These are phyloP conservation scores for Penicillium sclerotiorum DNA, from an alignment of 2,329 filamentous ascomycete genomes.

Conservation along the genomic window DNA sequence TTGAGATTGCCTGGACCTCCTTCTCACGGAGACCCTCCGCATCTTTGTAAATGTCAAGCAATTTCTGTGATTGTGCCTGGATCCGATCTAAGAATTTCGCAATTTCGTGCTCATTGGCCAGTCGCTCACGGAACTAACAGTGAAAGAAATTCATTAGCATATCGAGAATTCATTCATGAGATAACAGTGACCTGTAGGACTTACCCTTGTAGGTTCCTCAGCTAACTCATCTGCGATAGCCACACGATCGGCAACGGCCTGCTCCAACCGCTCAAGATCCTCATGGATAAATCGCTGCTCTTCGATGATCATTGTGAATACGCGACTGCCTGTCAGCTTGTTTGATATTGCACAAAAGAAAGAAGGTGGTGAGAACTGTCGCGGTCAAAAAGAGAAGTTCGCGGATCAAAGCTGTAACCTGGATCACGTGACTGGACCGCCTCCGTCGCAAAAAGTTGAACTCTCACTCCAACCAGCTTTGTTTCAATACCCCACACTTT, in stretches of 20 bases:
- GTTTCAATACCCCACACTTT: constrained; percentile 1
- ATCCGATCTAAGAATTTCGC: constrained; percentile 84
- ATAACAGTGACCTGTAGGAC: constrained; percentile 35
- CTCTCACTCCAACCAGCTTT: not conserved
- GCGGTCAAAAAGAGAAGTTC: constrained; percentile 10
- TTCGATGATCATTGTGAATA: constrained; percentile 73
- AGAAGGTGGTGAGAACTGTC: not conserved
- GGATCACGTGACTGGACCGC: constrained; percentile 23
- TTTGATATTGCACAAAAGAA: not conserved
- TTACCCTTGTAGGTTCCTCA: constrained; percentile 85
- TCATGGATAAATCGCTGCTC: constrained; percentile 93
- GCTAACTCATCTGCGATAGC: no score
- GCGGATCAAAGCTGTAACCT: constrained; percentile 19
- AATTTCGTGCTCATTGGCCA: constrained; percentile 91
- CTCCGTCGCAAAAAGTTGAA: constrained; percentile 28
- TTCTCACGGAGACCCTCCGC: constrained; percentile 68
- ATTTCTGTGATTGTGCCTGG: constrained; percentile 77
- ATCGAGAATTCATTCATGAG: not conserved
- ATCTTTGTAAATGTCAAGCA: constrained; percentile 84
- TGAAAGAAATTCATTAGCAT: not conserved
- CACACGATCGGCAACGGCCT: constrained; percentile 86
- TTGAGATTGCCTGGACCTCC: constrained; percentile 82
- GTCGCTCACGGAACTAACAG: constrained; percentile 78
- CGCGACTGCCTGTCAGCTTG: not conserved
- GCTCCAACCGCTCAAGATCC: constrained; percentile 93